Percentiles rank a stretch among this genome's conserved stretches.
These are phyloP conservation scores for Rugonectria rugulosa DNA, from an alignment of 2,329 filamentous ascomycete species.

Conservation along the genomic window DNA sequence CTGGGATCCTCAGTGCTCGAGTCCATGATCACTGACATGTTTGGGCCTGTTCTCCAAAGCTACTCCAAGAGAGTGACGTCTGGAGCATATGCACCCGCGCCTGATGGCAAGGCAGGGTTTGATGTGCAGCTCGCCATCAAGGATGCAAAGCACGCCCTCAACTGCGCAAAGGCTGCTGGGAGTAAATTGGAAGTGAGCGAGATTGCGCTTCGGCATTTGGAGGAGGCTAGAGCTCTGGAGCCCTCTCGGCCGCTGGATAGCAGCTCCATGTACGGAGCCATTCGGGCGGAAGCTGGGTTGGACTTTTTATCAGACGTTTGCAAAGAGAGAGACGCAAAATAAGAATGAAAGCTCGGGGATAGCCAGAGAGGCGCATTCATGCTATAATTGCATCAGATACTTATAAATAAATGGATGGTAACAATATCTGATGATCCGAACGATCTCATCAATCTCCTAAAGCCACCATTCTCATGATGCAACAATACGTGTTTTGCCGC, in stretches of 20 bases:
- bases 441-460: no score
- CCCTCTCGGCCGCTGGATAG: conserved; percentile 15
- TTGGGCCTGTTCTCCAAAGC: conserved; percentile 37
- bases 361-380: no score
- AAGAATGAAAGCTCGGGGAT: no score
- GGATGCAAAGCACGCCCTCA: conserved; percentile 16
- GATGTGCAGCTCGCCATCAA: conserved; percentile 16
- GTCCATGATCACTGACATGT: conserved; percentile 39
- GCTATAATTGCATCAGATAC: no score
- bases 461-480: no score
- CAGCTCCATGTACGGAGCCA: conserved; percentile 14
- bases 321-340: conserved; percentile 3
- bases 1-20: conserved; percentile 37
- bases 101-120: conserved; percentile 2
- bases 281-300: conserved; percentile 11
- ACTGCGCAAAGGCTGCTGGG: conserved; percentile 1
- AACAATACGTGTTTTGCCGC: no score
- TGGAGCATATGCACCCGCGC: conserved; percentile 36
- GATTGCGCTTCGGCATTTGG: conserved; percentile 10
- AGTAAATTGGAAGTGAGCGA: conserved; percentile 12
- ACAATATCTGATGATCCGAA: no score
- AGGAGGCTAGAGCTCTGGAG: conserved; percentile 5
- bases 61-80: conserved; percentile 40
- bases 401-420: no score
- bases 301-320: conserved; percentile 11